Base-by-base conservation (phyloP, 306 rosid species). In the Pterocarpus macrocarpus region DNA sequence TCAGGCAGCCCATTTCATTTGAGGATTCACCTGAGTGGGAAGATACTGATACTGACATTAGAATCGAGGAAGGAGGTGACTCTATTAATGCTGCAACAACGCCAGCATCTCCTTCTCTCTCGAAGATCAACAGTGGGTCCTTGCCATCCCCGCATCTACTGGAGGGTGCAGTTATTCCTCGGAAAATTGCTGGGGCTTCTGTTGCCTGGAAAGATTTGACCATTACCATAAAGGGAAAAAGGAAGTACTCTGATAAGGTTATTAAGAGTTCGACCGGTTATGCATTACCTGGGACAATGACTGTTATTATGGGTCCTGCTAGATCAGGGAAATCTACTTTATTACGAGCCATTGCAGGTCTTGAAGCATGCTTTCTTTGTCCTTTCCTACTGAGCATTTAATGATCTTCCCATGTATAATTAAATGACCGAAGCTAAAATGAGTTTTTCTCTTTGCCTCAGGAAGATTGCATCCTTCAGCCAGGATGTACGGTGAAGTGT, bases 11-110 rank as follows among this genome's bases (percentile, higher is more conserved):
- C 4, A 96, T 96, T 81, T 96, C 99, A 2, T 96, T 96, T 47
- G 99, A 96, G 86, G 99, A 96, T 86, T 96, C 99, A 47, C 99
- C 99, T 2, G 98, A 93, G 72, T 96, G 99, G 99, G 99, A 88
- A 35, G 99, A 96, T 75, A 94, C 97, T 16, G 94, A 96, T 71
- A 15, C 89, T 12, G 94, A 90, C 66, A 90, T 85, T 64, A 89
- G 94, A 85, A 85, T 91, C 73, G 99, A 93, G 32, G 97, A 92
- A 73, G 98, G 97, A 81, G 94, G 91, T 59, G 99, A 96, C 73
- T 90, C 98, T 17, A 96, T 94, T 61, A 87, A 92, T 73, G 81
- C 57, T 38, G 95, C 94, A 1, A 91, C 93, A 39, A 90, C 98
- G 4, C 93, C 98, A 1, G 96, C 81, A 75, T 95, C 99, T 16